phyloP scores from a whole-genome alignment of 129 eudicot species.

The Chrysanthemum lavandulifolium region DNA sequence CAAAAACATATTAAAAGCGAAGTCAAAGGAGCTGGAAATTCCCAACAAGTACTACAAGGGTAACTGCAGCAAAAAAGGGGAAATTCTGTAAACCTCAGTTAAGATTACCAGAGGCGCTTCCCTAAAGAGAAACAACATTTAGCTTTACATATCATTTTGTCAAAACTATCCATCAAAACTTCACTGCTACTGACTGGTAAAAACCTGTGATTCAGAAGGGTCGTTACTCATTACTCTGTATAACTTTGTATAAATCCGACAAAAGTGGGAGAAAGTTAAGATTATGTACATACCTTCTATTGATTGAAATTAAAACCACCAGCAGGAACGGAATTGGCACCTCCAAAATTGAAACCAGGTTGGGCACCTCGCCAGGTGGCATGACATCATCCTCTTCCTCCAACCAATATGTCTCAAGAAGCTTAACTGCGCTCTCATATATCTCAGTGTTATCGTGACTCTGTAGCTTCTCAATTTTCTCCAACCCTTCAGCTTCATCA shows the following conservation, averaged over 20 bases:
- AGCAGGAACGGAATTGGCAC: constrained; percentile 50
- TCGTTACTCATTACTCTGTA: too few species aligned
- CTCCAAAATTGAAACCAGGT: constrained; percentile 43
- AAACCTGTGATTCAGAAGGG: not conserved
- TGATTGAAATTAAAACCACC: constrained; percentile 72
- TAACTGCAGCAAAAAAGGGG: constrained; percentile 6
- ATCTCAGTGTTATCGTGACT: constrained; percentile 84
- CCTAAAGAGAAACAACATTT: constrained; percentile 23
- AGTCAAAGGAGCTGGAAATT: constrained; percentile 11
- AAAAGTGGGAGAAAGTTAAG: not conserved
- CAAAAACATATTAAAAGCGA: not conserved
- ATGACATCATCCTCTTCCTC: constrained; percentile 69
- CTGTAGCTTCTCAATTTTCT: constrained; percentile 77
- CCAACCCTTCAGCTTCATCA: constrained; percentile 84
- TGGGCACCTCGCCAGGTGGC: constrained; percentile 54
- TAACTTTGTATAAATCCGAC: too few species aligned
- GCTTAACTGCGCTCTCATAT: constrained; percentile 74
- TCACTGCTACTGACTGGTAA: constrained; percentile 9
- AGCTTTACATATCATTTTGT: constrained; percentile 22
- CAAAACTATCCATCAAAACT: constrained; percentile 19
- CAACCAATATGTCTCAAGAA: constrained; percentile 85
- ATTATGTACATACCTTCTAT: constrained; percentile 24
- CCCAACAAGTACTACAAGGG: constrained; percentile 8
- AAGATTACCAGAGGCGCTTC: constrained; percentile 1
- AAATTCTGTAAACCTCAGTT: constrained; percentile 22